A percentile compares a stretch with the other conserved stretches of the same genome.
Evolutionary conservation across 2,329 filamentous ascomycete species (phyloP).

Genomic region (Cytospora piceicola): DNA sequence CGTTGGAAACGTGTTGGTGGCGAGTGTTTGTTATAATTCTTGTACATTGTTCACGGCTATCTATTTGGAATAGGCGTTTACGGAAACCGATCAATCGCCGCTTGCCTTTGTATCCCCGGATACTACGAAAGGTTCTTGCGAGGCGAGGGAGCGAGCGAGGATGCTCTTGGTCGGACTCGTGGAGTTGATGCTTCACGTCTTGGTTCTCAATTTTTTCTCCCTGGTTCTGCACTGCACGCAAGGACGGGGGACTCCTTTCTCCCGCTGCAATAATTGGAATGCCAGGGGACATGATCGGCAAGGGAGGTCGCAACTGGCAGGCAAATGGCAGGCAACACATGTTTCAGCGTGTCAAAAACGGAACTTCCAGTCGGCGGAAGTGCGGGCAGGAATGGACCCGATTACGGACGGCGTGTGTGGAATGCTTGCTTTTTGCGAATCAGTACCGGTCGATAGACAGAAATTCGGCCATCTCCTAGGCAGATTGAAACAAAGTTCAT

Average conservation of each 20-base stretch:
- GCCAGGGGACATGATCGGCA: constrained; percentile 6
- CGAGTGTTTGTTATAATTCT: constrained; percentile 20
- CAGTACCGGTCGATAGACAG: constrained; percentile 20
- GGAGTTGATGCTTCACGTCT: background rate
- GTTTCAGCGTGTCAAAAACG: constrained; percentile 14
- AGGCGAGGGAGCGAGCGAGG: background rate
- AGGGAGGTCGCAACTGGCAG: background rate
- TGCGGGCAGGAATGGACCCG: constrained; percentile 6
- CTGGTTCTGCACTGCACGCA: constrained; percentile 7
- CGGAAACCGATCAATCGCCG: constrained; percentile 11
- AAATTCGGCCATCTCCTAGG: constrained; percentile 26
- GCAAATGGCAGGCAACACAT: constrained; percentile 2
- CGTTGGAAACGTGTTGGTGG: constrained; percentile 21
- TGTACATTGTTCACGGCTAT: constrained; percentile 28
- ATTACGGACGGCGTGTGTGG: constrained; percentile 18
- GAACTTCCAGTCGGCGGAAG: constrained; percentile 1
- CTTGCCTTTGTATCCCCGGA: background rate
- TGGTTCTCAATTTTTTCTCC: background rate
- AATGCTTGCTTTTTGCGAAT: constrained; percentile 26
- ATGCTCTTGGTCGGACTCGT: background rate
- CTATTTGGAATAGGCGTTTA: constrained; percentile 28
- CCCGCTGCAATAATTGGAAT: constrained; percentile 15
- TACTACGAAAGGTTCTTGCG: background rate
- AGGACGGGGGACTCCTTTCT: constrained; percentile 3
- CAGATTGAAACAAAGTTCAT: constrained; percentile 31